Conservation (phyloP, 2,329 filamentous ascomycete species). For the Penicillium occitanis region DNA sequence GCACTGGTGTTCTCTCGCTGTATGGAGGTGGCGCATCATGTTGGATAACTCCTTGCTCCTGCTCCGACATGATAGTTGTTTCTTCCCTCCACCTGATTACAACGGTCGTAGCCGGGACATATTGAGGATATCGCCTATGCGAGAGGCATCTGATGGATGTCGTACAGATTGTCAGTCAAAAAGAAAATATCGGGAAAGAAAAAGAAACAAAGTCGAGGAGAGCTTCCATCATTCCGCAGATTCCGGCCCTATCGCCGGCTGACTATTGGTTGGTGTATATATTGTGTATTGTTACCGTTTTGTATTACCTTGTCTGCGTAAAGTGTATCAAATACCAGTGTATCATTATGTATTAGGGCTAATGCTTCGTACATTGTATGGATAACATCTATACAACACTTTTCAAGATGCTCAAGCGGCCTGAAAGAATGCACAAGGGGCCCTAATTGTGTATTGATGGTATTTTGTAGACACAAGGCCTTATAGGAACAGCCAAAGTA, state of each 20-base stretch:
- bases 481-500: not conserved
- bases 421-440: too few species aligned
- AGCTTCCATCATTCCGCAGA: constrained; percentile 2
- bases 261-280: not conserved
- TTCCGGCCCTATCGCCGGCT: not conserved
- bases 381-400: not conserved
- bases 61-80: constrained; percentile 4
- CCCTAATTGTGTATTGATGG: not conserved
- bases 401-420: not conserved
- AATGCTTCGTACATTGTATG: not conserved
- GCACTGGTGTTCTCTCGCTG: not conserved
- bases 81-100: not conserved
- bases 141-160: not conserved
- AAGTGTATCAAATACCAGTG: too few species aligned
- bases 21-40: constrained; percentile 15
- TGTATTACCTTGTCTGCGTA: not conserved
- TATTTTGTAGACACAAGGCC: too few species aligned
- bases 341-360: not conserved
- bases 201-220: not conserved
- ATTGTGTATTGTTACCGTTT: not conserved
- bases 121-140: not conserved
- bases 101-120: not conserved
- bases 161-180: not conserved
- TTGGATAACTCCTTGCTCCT: constrained; percentile 5
- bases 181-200: not conserved